A percentile compares a stretch with the other conserved stretches of the same genome.
Evolutionary conservation across 345 rosid species (phyloP).

Genomic region (Populus simonii): DNA sequence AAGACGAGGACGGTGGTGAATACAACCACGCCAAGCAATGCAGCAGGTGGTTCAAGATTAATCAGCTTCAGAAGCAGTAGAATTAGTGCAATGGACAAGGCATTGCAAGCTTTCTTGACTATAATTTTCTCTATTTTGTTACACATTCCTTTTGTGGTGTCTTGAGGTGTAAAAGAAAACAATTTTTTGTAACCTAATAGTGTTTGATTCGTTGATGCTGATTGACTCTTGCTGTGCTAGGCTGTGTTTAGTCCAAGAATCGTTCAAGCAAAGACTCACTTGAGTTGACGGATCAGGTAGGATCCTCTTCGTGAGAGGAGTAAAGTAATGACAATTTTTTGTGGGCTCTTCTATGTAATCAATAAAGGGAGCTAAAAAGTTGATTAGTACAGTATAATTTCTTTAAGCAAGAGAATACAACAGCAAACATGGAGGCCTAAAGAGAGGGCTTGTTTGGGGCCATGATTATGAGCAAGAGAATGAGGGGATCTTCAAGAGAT

Average conservation of each 20-base stretch:
- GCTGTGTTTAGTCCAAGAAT: neutral
- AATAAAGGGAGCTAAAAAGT: neutral
- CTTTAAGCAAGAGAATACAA: neutral
- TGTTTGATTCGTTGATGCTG: neutral
- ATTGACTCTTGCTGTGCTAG: neutral
- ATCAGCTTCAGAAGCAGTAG: slow-evolving; percentile 25
- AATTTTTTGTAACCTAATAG: neutral
- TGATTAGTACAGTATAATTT: neutral
- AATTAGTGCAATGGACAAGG: slow-evolving; percentile 30
- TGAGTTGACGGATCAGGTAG: neutral
- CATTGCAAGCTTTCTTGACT: slow-evolving; percentile 16
- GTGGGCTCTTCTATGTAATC: neutral
- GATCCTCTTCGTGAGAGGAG: neutral
- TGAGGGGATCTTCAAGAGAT: neutral
- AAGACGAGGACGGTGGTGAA: slow-evolving; percentile 56
- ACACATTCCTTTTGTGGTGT: slow-evolving; percentile 37
- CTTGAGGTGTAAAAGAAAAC: slow-evolving; percentile 17
- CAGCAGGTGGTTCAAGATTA: slow-evolving; percentile 34
- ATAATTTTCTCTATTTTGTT: slow-evolving; percentile 40
- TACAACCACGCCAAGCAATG: slow-evolving; percentile 46
- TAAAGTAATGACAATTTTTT: neutral
- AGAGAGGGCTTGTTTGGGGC: neutral
- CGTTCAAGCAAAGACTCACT: neutral
- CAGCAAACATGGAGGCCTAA: neutral
- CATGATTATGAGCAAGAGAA: neutral